Base-by-base conservation (phyloP, 106 monocot species). In the Vanilla planifolia region DNA sequence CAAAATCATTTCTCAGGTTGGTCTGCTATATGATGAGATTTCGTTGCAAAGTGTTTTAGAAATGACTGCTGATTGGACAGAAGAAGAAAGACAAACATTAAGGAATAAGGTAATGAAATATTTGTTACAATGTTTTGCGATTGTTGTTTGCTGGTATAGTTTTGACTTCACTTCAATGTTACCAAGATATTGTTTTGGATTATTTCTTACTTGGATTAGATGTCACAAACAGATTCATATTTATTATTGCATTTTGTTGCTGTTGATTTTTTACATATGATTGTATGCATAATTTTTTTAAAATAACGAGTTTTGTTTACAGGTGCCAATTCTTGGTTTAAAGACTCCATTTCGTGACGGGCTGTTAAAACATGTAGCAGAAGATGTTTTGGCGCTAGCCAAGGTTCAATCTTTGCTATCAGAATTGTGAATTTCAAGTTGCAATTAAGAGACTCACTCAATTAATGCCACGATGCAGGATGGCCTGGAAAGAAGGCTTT, bases 401-500 rank as follows among this genome's bases (percentile, higher is more conserved):
- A 84, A 87, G 91, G 96, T 98, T 71, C 63, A 6, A 59, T 57
- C 16, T 22, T 42, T 52, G 43, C 51, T 8, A 15, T 30, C 22
- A 59, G 5, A 36, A 65, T 19, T 70, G 13, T 64, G 34, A 25
- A 65, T 36, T 5, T 51, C 4, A 37, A 61, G 5, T 27, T 43
- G 41, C n/a, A n/a, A 43, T n/a, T 5, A 39, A 39, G 20, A 8
- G 55, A 14, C 25, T 41, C 26, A 17, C 8, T 13, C 10, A 19
- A 53, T 33, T 14, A 14, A 33, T 22, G 56, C n/a, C 23, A 6
- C 55, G 51, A 22, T 76, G 27, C 66, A 98, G 96, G 84, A 81
- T 75, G 90, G 96, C 64, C 59, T 98, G 67, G 91, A 98, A 70
- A 98, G 86, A 77, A 91, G 96, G 75, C 87, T 91, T 19, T 98